Evolutionary conservation across 371 early-diverging fungal species (phyloP).

Genomic region (Mortierella sp.): DNA sequence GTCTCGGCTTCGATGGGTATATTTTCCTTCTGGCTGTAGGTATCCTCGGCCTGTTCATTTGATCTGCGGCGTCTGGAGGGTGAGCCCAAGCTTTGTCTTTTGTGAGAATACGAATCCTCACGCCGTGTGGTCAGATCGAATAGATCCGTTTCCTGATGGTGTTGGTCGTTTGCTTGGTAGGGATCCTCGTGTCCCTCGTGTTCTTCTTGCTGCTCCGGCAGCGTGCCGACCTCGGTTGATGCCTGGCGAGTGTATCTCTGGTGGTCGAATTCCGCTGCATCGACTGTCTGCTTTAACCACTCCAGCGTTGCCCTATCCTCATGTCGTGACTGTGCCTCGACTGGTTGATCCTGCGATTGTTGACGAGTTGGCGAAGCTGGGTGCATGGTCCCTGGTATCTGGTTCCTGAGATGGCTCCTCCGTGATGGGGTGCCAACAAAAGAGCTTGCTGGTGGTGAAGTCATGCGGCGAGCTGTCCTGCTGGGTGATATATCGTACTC

Average conservation of each 20-base stretch:
- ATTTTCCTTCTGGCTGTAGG: slow-evolving; percentile 22
- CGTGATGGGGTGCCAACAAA: slow-evolving; percentile 12
- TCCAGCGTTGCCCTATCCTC: slow-evolving; percentile 22
- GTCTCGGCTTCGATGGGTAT: slow-evolving; percentile 13
- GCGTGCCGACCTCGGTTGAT: slow-evolving; percentile 9
- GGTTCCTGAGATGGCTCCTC: background rate
- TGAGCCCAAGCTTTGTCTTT: background rate
- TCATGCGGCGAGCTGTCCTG: slow-evolving; percentile 19
- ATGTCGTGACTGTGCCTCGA: background rate
- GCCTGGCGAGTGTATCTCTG: slow-evolving; percentile 14
- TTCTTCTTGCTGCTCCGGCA: slow-evolving; percentile 1
- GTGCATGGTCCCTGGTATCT: background rate
- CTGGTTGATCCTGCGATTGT: background rate
- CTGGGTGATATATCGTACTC: slow-evolving; percentile 47
- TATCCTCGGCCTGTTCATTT: slow-evolving; percentile 12
- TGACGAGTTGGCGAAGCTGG: background rate
- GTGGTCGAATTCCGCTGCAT: background rate
- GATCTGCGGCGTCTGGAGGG: slow-evolving; percentile 14
- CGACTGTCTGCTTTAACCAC: slow-evolving; percentile 21
- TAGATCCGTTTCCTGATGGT: background rate
- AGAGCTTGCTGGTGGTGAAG: slow-evolving; percentile 13
- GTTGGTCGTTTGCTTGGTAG: background rate
- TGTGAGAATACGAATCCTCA: background rate
- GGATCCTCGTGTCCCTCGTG: background rate
- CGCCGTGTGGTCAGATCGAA: background rate